These are phyloP conservation scores for Capsicum pubescens DNA, from an alignment of 257 asterid species.

Conservation along the genomic window DNA sequence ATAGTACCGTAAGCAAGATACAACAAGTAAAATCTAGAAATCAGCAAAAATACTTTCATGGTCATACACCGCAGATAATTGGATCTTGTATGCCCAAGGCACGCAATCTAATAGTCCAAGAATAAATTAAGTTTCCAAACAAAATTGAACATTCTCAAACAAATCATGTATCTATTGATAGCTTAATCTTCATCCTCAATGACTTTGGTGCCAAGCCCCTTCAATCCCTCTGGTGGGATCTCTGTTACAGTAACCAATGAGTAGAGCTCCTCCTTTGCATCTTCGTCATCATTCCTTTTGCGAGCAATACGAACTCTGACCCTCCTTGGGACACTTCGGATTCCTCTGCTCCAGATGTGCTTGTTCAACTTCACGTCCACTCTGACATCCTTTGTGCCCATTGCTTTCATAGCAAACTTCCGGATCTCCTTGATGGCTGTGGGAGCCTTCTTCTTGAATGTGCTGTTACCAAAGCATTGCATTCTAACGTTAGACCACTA, in stretches of 20 bases:
- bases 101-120: not conserved
- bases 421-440: constrained; percentile 27
- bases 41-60: not conserved
- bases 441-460: constrained; percentile 25
- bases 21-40: not conserved
- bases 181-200: constrained; percentile 26
- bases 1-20: too few species aligned
- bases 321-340: constrained; percentile 29
- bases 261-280: constrained; percentile 25
- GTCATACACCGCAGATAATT: not conserved
- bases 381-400: constrained; percentile 21
- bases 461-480: constrained; percentile 5
- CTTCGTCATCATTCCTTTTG: constrained; percentile 27
- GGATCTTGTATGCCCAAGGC: not conserved
- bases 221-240: constrained; percentile 30
- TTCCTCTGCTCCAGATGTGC: constrained; percentile 26
- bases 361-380: constrained; percentile 28
- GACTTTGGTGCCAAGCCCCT: constrained; percentile 22
- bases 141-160: constrained; percentile 18
- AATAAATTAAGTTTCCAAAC: not conserved
- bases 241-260: constrained; percentile 24
- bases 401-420: constrained; percentile 13
- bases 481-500: not conserved
- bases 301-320: constrained; percentile 28
- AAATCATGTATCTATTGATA: not conserved